Conservation (phyloP, 495 filamentous ascomycete species). For the Melanomma pulvis-pyrius region DNA sequence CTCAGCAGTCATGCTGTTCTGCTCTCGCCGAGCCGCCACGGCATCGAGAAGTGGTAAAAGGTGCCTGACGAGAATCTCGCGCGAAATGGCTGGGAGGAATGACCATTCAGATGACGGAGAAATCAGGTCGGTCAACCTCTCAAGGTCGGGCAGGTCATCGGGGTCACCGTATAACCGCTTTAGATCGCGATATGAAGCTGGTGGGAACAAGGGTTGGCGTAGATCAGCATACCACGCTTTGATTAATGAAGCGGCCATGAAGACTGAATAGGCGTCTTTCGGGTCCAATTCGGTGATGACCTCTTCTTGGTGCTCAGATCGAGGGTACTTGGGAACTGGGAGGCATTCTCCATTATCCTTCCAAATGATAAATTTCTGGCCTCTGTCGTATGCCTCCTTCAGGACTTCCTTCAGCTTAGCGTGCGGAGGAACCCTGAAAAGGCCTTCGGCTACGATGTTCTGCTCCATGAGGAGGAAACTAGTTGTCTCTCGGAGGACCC, state of each 20-base stretch:
- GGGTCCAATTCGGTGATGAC: conserved; percentile 48
- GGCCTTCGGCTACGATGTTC: conserved; percentile 52
- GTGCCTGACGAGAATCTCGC: conserved; percentile 53
- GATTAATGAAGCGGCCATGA: conserved; percentile 55
- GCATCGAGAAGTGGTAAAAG: conserved; percentile 56
- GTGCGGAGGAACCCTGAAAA: conserved; percentile 57
- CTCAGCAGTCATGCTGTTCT: conserved; percentile 57
- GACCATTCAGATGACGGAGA: conserved; percentile 48
- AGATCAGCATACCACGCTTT: conserved; percentile 61
- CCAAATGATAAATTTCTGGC: conserved; percentile 57
- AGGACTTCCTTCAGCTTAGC: conserved; percentile 52
- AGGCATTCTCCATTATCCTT: conserved; percentile 46
- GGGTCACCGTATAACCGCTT: conserved; percentile 43
- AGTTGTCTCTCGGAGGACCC: conserved; percentile 56
- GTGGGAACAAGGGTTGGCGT: conserved; percentile 55
- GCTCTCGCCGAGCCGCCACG: conserved; percentile 47
- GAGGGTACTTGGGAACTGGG: conserved; percentile 38
- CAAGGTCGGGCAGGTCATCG: conserved; percentile 32
- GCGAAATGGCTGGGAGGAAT: conserved; percentile 44
- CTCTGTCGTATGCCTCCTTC: conserved; percentile 57
- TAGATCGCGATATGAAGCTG: conserved; percentile 48
- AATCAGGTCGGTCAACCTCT: conserved; percentile 43
- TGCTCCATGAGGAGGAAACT: conserved; percentile 52
- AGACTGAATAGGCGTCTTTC: conserved; percentile 55
- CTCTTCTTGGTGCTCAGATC: conserved; percentile 38